Evolutionary conservation across 768 basidiomycete genomes (phyloP).

Genomic region (Mycena rosella): DNA sequence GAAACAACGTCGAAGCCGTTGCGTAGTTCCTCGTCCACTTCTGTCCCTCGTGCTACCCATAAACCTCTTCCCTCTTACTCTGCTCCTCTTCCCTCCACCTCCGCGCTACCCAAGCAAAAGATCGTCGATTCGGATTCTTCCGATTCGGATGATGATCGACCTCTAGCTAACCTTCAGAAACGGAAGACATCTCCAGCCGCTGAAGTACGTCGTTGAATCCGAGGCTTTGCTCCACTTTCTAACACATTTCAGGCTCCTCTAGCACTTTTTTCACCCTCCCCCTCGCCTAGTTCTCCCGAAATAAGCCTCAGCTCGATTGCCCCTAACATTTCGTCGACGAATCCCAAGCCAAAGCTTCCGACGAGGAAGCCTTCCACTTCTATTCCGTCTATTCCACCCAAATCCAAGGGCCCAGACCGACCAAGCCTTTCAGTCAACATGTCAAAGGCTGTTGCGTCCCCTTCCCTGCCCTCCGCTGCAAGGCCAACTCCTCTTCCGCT

Average conservation of each 20-base stretch:
- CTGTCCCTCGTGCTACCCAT: slow-evolving; percentile 10
- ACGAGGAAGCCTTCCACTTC: too few relatives aligned
- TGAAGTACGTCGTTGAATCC: slow-evolving; percentile 11
- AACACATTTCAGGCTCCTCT: slow-evolving; percentile 12
- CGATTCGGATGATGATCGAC: slow-evolving; percentile 29
- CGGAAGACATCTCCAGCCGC: slow-evolving; percentile 13
- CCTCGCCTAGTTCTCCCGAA: slow-evolving; percentile 31
- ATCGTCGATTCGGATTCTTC: slow-evolving; percentile 10
- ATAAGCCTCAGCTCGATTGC: slow-evolving; percentile 11
- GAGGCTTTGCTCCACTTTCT: not conserved
- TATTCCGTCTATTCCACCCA: too few relatives aligned
- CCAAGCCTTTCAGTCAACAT: slow-evolving; percentile 19
- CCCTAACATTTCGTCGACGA: not conserved
- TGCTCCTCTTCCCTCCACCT: slow-evolving; percentile 10
- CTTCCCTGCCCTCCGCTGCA: slow-evolving; percentile 21
- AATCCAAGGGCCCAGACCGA: not conserved
- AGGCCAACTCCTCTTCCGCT: slow-evolving; percentile 30
- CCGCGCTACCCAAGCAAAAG: slow-evolving; percentile 30
- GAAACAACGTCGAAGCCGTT: slow-evolving; percentile 6
- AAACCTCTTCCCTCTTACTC: slow-evolving; percentile 16
- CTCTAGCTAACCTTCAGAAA: slow-evolving; percentile 18
- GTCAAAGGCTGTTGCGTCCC: slow-evolving; percentile 12
- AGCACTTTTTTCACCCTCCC: slow-evolving; percentile 18
- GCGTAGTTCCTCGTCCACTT: slow-evolving; percentile 29
- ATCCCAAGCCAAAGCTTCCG: not conserved